Percentiles rank a stretch among this genome's conserved stretches.
Evolutionary conservation across 441 rosid genomes (phyloP).

Genomic region (Gossypium davidsonii): DNA sequence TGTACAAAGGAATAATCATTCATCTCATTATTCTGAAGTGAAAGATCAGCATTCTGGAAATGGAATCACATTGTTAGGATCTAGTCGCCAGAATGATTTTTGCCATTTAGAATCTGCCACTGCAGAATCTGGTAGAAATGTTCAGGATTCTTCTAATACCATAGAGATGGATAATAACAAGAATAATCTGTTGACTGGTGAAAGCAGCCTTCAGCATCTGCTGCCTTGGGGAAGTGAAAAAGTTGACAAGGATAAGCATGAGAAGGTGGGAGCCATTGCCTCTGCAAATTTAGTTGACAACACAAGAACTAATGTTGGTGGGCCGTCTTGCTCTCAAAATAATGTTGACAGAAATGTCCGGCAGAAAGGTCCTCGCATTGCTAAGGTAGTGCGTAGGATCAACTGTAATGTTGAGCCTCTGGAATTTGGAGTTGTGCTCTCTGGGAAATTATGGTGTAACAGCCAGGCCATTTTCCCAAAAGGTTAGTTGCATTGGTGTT

Average conservation of each 20-base stretch:
- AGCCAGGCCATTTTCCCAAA: constrained; percentile 84
- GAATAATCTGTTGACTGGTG: constrained; percentile 24
- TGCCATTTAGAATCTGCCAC: constrained; percentile 20
- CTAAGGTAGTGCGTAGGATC: constrained; percentile 96
- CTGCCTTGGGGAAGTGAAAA: constrained; percentile 29
- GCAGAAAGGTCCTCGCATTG: constrained; percentile 98
- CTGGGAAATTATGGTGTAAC: constrained; percentile 88
- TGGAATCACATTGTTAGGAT: constrained; percentile 28
- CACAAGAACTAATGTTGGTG: constrained; percentile 35
- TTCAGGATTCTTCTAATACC: constrained; percentile 27
- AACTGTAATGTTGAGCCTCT: constrained; percentile 89
- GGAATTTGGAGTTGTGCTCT: constrained; percentile 67
- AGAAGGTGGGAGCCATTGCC: constrained; percentile 38
- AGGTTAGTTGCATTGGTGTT: constrained; percentile 40
- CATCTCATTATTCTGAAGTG: constrained; percentile 29
- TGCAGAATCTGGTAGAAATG: constrained; percentile 29
- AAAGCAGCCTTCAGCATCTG: constrained; percentile 18
- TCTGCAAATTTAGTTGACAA: constrained; percentile 33
- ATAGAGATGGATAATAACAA: constrained; percentile 23
- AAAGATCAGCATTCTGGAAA: constrained; percentile 28
- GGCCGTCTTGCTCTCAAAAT: constrained; percentile 60
- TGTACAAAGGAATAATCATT: constrained; percentile 21
- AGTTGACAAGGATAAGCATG: constrained; percentile 35
- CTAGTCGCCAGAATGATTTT: constrained; percentile 27
- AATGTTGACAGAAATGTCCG: constrained; percentile 68